Evolutionary conservation across 2,329 filamentous ascomycete genomes (phyloP), one percentile per base, ranked within the genome.

Genomic region (Fusarium brevicatenulatum): DNA sequence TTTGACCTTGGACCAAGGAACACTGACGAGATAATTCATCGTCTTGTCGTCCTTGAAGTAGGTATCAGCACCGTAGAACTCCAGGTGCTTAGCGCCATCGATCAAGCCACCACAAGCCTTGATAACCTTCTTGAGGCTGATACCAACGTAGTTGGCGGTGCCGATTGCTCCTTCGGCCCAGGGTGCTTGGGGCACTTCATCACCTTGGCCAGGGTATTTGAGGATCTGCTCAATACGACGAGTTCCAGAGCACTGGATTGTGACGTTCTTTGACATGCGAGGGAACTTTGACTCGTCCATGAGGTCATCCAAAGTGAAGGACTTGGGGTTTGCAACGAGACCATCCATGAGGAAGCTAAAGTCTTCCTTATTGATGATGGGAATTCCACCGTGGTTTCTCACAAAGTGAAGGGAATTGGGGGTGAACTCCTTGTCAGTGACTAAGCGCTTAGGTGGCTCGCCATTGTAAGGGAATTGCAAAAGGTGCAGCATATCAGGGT

Each of bases 321-420:
- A 83, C 59, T 86, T 85, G 0, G 91, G 90, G 6, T 87, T 83
- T 10, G 86, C 86, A 7, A 93, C 91, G 0, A 92, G 82, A 0
- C 91, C 91, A 63, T 90, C 88, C 9, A 93, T 79, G 4, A 83
- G 81, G 21, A 92, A 83, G 30, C 82, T 85, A 75, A 83, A 91
- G 6, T 86, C 82, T 0, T 88, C 84, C 3, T 85, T 81, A 13
- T 92, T 86, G 60, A 93, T 92, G 12, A 88, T 82, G 0, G 92
- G 92, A 23, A 94, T 89, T 0, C 91, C 91, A 15, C 92, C 91
- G 69, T 94, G 92, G 66, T 94, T 94, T 12, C 92, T 85, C 1
- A 94, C 89, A 71, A 92, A 94, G 72, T 91, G 88, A 0, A 80
- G 74, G 1, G 73, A 53, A 68, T 92, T 94, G 0, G 86, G 83